phyloP scores from a whole-genome alignment of 805 yeast genomes.

The Saccharomycopsis oosterbeekiorum region DNA sequence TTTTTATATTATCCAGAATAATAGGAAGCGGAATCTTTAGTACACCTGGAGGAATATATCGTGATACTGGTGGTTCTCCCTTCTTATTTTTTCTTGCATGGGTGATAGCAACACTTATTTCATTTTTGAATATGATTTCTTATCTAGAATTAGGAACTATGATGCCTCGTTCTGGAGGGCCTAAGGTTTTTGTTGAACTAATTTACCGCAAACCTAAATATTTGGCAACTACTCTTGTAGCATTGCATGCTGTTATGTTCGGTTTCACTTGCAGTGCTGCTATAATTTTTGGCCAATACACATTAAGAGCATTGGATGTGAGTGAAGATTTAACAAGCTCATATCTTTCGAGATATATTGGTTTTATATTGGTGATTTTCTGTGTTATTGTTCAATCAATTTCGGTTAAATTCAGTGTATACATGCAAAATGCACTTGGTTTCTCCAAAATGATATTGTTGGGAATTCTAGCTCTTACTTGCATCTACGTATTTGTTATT shows the following conservation, averaged over 20 bases:
- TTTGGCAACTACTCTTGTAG: conserved; percentile 42
- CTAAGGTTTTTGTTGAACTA: conserved; percentile 61
- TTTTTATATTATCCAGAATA: conserved; percentile 57
- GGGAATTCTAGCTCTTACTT: conserved; percentile 44
- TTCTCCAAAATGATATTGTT: conserved; percentile 47
- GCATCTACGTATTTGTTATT: conserved; percentile 42
- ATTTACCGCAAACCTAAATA: conserved; percentile 52
- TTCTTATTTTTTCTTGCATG: conserved; percentile 51
- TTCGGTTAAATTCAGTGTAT: conserved; percentile 50
- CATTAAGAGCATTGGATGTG: conserved; percentile 35
- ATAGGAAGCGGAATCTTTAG: conserved; percentile 76
- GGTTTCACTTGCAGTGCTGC: conserved; percentile 48
- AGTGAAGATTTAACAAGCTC: conserved; percentile 30
- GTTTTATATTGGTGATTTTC: conserved; percentile 30
- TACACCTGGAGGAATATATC: conserved; percentile 55
- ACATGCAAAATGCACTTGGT: conserved; percentile 55
- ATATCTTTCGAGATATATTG: conserved; percentile 33
- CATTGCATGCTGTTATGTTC: conserved; percentile 40
- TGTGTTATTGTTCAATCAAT: conserved; percentile 42
- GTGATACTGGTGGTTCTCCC: conserved; percentile 61
- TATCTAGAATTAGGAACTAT: conserved; percentile 63
- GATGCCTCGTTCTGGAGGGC: conserved; percentile 68
- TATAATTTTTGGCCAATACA: conserved; percentile 54
- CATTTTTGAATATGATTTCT: conserved; percentile 58
- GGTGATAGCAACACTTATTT: conserved; percentile 49